Base-by-base conservation (phyloP, 1,139 yeast genomes). In the Arxiozyma telluris region DNA sequence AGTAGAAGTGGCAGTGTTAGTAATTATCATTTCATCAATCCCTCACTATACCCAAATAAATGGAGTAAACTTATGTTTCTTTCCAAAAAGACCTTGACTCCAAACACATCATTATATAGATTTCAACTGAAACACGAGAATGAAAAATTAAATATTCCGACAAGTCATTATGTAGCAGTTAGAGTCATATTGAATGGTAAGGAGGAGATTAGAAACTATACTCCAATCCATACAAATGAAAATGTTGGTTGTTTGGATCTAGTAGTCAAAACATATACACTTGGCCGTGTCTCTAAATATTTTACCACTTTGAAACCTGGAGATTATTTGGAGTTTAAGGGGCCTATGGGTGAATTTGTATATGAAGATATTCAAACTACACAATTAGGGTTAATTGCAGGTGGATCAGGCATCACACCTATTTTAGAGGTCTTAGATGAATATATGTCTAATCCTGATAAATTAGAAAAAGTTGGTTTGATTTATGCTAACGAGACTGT, bases 381-480 rank as follows among this genome's bases (percentile, higher is more conserved):
- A 4, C 53, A 59, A 30, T 23, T 60, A 21, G 87, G 86, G 55
- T 90, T 93, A 90, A 83, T 93, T 61, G 96, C 96, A 46, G 71
- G 71, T 52, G 98, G 98, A 67, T 87, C 96, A 48, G 97, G 96
- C 63, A 87, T 90, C 65, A 87, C 97, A 39, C 98, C 98, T 63
- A 87, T 91, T 83, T 87, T 83, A 72, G 96, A 90, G 75, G 86
- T 90, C 67, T 79, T 90, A 63, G 82, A 84, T 62, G 90, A 90
- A 52, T 84, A 90, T 62, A 82, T 87, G 64, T 76, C 77, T 60
- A 83, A 87, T 66, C 65, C 67, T 18, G 53, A 57, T 2, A 51
- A 52, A 34, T 48, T 55, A 11, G 52, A 52, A 22, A 54, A 47
- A 39, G 55, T 58, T 15, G 55, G 64, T 20, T 56, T 68, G 41